Base-by-base conservation (phyloP, 176 grass and related monocot genomes). In the Phyllostachys edulis region DNA sequence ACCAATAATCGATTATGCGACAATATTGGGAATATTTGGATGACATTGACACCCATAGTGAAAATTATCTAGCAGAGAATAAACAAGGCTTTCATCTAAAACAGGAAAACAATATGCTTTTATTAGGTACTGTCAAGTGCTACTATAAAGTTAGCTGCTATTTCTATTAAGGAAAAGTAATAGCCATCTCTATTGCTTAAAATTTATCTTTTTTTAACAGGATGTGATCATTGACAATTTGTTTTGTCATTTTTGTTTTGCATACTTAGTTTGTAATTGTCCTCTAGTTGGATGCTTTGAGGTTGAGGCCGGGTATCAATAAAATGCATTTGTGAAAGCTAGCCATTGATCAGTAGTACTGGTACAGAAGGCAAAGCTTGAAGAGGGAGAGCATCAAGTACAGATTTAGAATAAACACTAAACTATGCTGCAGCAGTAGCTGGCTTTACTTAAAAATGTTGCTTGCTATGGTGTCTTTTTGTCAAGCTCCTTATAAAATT, bases 401-500 rank as follows among this genome's bases (percentile, higher is more conserved):
- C 66, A 78, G 60, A 73, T 67, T 72, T 78, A 90, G 9, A 79
- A 90, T 90, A 79, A 67, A 5, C 36, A 68, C 34, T 62, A 75
- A 86, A 87, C 60, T 44, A 83, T 42, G 24, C 68, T 41, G 40
- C 82, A 63, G 24, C 81, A 51, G 12, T 87, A 87, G 89, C 84
- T 90, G 84, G 41, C 84, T 87, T 87, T 90, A 77, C 74, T 87
- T 90, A 27, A 61, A 83, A 87, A 87, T 66, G 67, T 60, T 90
- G 88, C 59, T 79, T 87, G 84, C 75, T 69, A 7, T 29, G 89
- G 5, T 83, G 80, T 90, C 74, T 69, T 87, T 83, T 87, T 90
- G 75, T 83, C 84, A 78, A 83, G 40, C 59, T 73, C 60, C 79
- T 44, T 37, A 62, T 32, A 79, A 79, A 90, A 83, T 74, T 72